Evolutionary conservation across 345 rosid genomes (phyloP).

Genomic region (Eucalyptus pauciflora): DNA sequence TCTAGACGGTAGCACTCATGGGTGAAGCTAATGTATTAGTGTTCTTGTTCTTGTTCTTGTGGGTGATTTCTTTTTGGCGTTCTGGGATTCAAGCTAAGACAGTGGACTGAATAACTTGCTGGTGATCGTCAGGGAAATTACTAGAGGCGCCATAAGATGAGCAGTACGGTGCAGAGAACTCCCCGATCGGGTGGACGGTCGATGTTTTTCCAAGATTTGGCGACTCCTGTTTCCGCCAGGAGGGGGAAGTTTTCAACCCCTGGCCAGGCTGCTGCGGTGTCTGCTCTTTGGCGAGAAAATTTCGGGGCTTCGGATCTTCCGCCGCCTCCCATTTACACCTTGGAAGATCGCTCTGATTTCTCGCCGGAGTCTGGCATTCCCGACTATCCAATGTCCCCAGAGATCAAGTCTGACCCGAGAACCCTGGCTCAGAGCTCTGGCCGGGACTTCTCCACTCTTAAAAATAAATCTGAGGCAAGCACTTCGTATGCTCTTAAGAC

Average conservation of each 20-base stretch:
- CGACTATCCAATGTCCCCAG: slow-evolving; percentile 71
- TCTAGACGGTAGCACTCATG: not conserved
- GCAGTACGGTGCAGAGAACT: slow-evolving; percentile 41
- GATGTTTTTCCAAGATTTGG: slow-evolving; percentile 78
- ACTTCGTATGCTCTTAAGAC: slow-evolving; percentile 43
- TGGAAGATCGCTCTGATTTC: slow-evolving; percentile 85
- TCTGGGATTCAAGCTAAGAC: not conserved
- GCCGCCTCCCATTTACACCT: slow-evolving; percentile 81
- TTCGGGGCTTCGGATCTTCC: slow-evolving; percentile 85
- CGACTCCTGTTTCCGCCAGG: slow-evolving; percentile 69
- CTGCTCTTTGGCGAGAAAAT: slow-evolving; percentile 97
- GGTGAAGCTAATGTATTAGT: not conserved
- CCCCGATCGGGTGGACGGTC: slow-evolving; percentile 82
- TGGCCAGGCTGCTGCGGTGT: slow-evolving; percentile 87
- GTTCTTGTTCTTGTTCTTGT: not conserved
- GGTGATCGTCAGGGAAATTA: not conserved
- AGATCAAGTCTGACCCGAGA: slow-evolving; percentile 45
- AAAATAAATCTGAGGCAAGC: slow-evolving; percentile 49
- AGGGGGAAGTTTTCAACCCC: slow-evolving; percentile 74
- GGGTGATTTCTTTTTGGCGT: not conserved
- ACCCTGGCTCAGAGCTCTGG: slow-evolving; percentile 43
- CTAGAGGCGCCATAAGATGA: slow-evolving; percentile 24
- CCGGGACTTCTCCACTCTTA: slow-evolving; percentile 39
- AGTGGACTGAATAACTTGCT: not conserved
- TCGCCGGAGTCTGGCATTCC: slow-evolving; percentile 83